Base-by-base conservation (phyloP, 768 basidiomycete genomes). In the Russula brevipes region DNA sequence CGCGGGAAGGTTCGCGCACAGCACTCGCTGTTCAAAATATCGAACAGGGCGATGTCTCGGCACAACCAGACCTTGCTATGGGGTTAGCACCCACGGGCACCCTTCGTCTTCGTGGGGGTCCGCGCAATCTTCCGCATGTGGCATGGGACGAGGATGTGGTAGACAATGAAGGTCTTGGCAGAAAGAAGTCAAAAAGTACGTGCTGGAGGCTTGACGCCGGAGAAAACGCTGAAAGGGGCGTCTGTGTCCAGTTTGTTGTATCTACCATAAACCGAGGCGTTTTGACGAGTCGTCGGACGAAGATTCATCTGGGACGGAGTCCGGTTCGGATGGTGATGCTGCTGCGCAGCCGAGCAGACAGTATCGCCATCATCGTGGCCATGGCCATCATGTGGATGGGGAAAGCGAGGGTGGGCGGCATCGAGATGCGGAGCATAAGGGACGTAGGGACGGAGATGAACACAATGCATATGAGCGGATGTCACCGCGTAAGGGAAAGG, bases 111-210 rank as follows among this genome's bases (percentile, higher is more conserved):
- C 57, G 57, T 12, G 62, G 62, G n/a, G 62, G 52, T 10, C 33
- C 46, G n/a, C 62, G 52, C 19, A 9, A 60, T 46, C 59, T 42
- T 31, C 75, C 81, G 45, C 77, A 81, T 31, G 95, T 98, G 0
- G 85, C 82, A 0, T 97, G 95, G 95, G 81, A 76, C 24, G 88
- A 92, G 46, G 57, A 42, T 4, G 62, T 63, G 16, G 62, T 63
- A 3, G 95, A 98, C 72, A 97, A 98, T 70, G 95, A 98, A 70
- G 86, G 87, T 0, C 82, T 86, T 63, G 92, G 91, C 7, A 86
- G 82, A 80, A 96, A 97, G 76, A 91, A 89, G 66, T 93, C 92
- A 35, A 98, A 98, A 77, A 94, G 95, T 96, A 68, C 66, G 89
- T 82, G 4, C 16, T 47, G 31, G 36, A 4, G 33, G 54, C 54